These are phyloP conservation scores for Malassezia restricta DNA, from an alignment of 1,284 basidiomycete species.

Conservation along the genomic window DNA sequence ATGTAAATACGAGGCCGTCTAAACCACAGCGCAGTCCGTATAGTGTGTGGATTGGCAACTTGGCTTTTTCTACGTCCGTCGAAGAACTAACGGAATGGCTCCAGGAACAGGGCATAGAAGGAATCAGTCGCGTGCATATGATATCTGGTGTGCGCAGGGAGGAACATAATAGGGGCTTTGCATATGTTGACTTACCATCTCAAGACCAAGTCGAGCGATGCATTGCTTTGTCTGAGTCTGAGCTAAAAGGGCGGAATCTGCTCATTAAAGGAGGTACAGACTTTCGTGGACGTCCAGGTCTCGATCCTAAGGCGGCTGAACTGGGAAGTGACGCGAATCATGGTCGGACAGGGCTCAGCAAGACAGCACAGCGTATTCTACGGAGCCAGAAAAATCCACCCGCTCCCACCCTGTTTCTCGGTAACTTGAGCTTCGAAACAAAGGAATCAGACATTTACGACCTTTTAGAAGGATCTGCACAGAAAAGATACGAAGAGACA, in stretches of 20 bases:
- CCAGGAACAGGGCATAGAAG: slow-evolving; percentile 28
- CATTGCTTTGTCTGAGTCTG: slow-evolving; percentile 66
- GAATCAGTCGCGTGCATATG: slow-evolving; percentile 52
- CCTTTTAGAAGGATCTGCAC: slow-evolving; percentile 53
- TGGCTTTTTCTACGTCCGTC: slow-evolving; percentile 32
- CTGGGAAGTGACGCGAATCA: slow-evolving; percentile 12
- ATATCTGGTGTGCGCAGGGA: slow-evolving; percentile 48
- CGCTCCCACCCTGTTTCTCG: slow-evolving; percentile 70
- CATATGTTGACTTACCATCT: slow-evolving; percentile 83
- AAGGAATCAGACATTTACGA: slow-evolving; percentile 58
- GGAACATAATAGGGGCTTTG: slow-evolving; percentile 57
- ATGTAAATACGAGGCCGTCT: background rate
- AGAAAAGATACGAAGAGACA: slow-evolving; percentile 14
- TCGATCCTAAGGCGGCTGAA: slow-evolving; percentile 22
- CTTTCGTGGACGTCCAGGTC: slow-evolving; percentile 44
- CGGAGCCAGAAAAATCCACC: slow-evolving; percentile 68
- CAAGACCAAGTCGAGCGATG: slow-evolving; percentile 62
- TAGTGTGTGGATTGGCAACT: slow-evolving; percentile 51
- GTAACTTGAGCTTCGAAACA: slow-evolving; percentile 82
- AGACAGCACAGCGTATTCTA: slow-evolving; percentile 70
- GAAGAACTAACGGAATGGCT: slow-evolving; percentile 33
- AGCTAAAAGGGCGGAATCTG: slow-evolving; percentile 69
- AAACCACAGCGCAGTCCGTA: slow-evolving; percentile 50
- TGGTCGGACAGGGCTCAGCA: slow-evolving; percentile 52
- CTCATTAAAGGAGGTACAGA: slow-evolving; percentile 77